Base-by-base conservation (phyloP, 176 grass and related monocot species). In the Phoenix dactylifera region DNA sequence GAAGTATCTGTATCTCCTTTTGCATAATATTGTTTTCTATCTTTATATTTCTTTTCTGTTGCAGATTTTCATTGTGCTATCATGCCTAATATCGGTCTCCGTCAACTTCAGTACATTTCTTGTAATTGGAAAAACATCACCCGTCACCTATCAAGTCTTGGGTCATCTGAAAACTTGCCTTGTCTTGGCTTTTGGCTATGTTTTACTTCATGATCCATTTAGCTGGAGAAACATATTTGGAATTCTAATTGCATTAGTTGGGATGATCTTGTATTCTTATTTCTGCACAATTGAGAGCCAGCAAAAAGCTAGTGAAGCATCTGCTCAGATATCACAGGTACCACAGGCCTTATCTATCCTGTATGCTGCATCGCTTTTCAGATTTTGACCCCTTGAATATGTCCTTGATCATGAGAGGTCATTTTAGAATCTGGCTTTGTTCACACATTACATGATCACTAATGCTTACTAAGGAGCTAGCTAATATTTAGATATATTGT, bases 71-170 rank as follows among this genome's bases (percentile, higher is more conserved):
- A 97, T 97, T 10, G 81, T 84, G 65, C 50, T 97, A 62, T 97
- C 93, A 16, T 97, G 93, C 84, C 54, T 97, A 51, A 97, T 97
- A 75, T 88, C 93, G 60, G 93, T 97, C 6, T 97, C 87, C 3
- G 87, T 97, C 65, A 97, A 97, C 83, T 97, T 97, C 66, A 91
- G 87, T 66, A 97, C 93, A 58, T 97, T 97, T 56, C 84, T 97
- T 62, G 93, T 97, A 28, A 97, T 97, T 17, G 87, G 93, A 62
- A 97, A 91, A 70, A 97, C 93, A 26, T 97, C 93, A 54, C 93
- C 93, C 57, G 93, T 97, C 59, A 91, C 93, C 58, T 97, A 97
- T 73, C 93, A 97, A 79, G 93, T 97, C 49, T 63, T 97, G 62
- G 93, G 93, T 26, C 93, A 97, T 79, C 83, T 97, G 24, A 97